Base-by-base conservation (phyloP, 140 eudicot genomes). In the Oenanthe javanica region DNA sequence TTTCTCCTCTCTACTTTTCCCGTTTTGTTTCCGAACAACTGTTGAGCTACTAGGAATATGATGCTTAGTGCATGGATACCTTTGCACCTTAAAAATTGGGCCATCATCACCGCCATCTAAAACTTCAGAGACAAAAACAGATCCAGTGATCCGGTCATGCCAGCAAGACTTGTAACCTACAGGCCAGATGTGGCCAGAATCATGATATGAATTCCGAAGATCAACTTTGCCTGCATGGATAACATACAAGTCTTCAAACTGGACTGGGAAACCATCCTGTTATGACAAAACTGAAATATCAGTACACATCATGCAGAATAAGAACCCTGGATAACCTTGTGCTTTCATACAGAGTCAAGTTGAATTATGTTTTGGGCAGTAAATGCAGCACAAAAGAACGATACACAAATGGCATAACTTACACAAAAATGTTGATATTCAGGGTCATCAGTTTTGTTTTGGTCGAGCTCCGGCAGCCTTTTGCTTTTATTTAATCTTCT, bases 111-210 rank as follows among this genome's bases (percentile, higher is more conserved):
- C 99, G 47, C 91, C 91, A 75, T 90, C 88, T 73, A 85, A 81
- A 81, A 93, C 87, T 43, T 87, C 91, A 80, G 86, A 90, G 36
- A 85, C 82, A 81, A 95, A 95, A 47, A 92, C 54, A 48, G 99
- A 95, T 43, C 97, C 99, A 18, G 97, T 95, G 48, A 91, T 81
- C 82, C 85, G 91, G 84, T 95, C 99, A 82, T 95, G 99, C 99
- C 99, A 95, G 86, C 89, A 83, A 46, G 92, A 95, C 86, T 78
- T 88, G 89, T 92, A 95, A 63, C 97, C 99, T 9, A 92, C 84
- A 25, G 99, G 99, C 95, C 97, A 95, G 78, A 95, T 92, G 80
- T 91, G 92, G 77, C 81, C 66, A 51, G 74, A 61, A 54, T 76
- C 89, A 84, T 91, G 93, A 84, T 89, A 95, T 36, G 89, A 67